Base-by-base conservation (phyloP, 768 basidiomycete species). In the Podaxis mareebaensis region DNA sequence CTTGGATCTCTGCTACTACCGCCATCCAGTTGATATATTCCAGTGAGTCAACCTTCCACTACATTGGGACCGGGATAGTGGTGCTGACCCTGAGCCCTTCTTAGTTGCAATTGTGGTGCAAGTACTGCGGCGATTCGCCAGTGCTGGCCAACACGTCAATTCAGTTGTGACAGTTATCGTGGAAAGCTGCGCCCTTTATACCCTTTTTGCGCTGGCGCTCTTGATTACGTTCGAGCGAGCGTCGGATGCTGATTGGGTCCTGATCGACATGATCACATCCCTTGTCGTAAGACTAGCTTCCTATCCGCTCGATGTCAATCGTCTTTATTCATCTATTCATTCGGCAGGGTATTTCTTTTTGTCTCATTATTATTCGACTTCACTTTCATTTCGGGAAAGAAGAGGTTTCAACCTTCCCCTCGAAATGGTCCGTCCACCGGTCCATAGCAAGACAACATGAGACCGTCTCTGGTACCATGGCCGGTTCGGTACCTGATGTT, bases 181-280 rank as follows among this genome's bases (percentile, higher is more conserved):
- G 20, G 61, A 62, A 26, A 62, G 61, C 30, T 55, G 61, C 36
- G 61, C 61, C 30, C 26, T 62, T 22, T 62, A 62, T 15, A 62
- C 61, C 3, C 30, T 62, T 11, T 62, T 62, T 20, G 53, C 53
- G 3, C 4, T 56, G 42, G 61, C 53, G 3, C 42, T 62, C 2
- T 39, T 62, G 53, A 55, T 62, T 26, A 20, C 61, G 30, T 62
- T 46, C 20, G 42, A 55, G 22, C 22, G 11, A 15, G 61, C 61
- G 13, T 62, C 61, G 3, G 53, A 62, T 48, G 53, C 53, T 7
- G 61, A 62, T 38, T 62, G 61, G 61, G 53, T 62, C 15, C 28
- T 62, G 4, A 44, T 62, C 13, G 61, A 62, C 24, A 26, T 62
- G 40, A 62, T 62, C 17, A 55, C 61, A 20, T 42, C 61, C 7